Evolutionary conservation across 192 early-diverging fungal genomes (phyloP).

Genomic region (Thamnidium elegans): DNA sequence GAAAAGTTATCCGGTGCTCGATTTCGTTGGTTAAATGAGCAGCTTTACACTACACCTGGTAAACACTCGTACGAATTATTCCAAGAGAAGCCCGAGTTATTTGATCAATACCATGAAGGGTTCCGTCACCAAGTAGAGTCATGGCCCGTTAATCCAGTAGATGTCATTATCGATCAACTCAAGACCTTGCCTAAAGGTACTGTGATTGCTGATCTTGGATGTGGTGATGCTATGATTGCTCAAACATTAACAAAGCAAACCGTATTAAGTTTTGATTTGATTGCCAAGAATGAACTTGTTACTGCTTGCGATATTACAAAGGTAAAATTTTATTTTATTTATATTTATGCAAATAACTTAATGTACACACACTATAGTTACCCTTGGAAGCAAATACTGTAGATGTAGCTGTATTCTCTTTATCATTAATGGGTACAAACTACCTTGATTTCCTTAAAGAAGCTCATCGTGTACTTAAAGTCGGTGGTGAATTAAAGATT

Average conservation of each 20-base stretch:
- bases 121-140: constrained; percentile 87
- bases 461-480: constrained; percentile 81
- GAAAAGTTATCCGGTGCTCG: constrained; percentile 70
- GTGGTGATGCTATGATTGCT: constrained; percentile 91
- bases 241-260: constrained; percentile 59
- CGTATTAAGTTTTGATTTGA: constrained; percentile 87
- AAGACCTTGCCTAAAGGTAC: constrained; percentile 44
- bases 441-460: constrained; percentile 89
- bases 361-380: constrained; percentile 30
- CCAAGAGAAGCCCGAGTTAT: constrained; percentile 80
- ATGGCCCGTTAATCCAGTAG: constrained; percentile 95
- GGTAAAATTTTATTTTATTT: constrained; percentile 29
- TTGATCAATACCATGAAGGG: constrained; percentile 94
- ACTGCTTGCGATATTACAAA: constrained; percentile 92
- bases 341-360: background rate
- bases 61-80: constrained; percentile 74
- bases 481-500: constrained; percentile 82
- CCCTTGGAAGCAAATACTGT: constrained; percentile 64
- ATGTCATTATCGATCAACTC: constrained; percentile 74
- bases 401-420: constrained; percentile 87
- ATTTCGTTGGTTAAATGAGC: constrained; percentile 93
- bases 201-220: constrained; percentile 90
- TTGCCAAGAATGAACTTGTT: constrained; percentile 73
- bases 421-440: constrained; percentile 97
- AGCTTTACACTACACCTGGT: constrained; percentile 86